Conservation (phyloP, 2,329 filamentous ascomycete species). For the Clarireedia homoeocarpa region DNA sequence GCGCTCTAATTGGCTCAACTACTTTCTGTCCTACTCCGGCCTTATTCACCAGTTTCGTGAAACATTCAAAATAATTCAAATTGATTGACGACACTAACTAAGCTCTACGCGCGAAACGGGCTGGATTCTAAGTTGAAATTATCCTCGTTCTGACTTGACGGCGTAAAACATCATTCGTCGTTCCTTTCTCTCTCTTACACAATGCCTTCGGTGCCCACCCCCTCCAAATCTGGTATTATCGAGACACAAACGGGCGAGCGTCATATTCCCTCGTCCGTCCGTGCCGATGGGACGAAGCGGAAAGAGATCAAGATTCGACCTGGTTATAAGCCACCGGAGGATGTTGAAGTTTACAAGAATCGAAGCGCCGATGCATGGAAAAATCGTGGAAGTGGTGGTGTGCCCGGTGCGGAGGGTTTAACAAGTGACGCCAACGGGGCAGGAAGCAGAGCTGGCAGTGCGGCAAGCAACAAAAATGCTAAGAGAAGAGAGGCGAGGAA, state of each 20-base stretch:
- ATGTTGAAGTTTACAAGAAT: slow-evolving; percentile 94
- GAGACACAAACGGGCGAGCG: slow-evolving; percentile 70
- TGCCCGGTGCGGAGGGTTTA: slow-evolving; percentile 65
- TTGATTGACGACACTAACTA: no score
- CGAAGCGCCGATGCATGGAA: slow-evolving; percentile 80
- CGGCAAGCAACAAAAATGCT: slow-evolving; percentile 73
- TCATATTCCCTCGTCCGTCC: slow-evolving; percentile 79
- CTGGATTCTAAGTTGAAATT: no score
- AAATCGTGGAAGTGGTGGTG: slow-evolving; percentile 59
- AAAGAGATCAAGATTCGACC: slow-evolving; percentile 92
- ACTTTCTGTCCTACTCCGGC: neutral
- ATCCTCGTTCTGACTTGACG: no score
- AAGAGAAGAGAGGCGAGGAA: slow-evolving; percentile 65
- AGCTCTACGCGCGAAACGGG: no score
- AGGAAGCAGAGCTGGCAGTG: slow-evolving; percentile 35
- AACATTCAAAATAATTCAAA: no score
- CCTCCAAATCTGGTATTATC: slow-evolving; percentile 64
- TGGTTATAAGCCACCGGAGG: slow-evolving; percentile 88
- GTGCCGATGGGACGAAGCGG: slow-evolving; percentile 83
- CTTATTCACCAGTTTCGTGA: neutral
- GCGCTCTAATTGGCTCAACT: slow-evolving; percentile 1
- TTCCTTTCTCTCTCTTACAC: neutral
- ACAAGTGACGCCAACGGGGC: slow-evolving; percentile 30
- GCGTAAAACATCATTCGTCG: neutral
- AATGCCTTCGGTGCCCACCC: slow-evolving; percentile 34